A percentile compares a stretch with the other conserved stretches of the same genome.
Conservation (phyloP, 202 grass and related monocot species). For the Eragrostis tef region DNA sequence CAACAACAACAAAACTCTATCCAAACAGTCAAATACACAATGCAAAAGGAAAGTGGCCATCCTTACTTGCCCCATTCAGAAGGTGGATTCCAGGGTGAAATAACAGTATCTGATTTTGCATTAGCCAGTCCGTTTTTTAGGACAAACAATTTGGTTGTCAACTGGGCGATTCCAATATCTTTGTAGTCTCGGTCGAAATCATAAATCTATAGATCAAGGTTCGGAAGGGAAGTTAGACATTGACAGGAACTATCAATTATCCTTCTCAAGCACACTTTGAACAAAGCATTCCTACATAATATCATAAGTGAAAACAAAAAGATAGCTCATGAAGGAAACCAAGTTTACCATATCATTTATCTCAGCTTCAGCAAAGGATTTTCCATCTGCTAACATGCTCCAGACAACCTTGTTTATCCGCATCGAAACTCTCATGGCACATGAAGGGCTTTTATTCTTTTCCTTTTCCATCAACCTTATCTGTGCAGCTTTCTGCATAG, state of each 20-base stretch:
- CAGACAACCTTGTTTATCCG: constrained; percentile 82
- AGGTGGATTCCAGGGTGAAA: constrained; percentile 97
- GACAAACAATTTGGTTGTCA: constrained; percentile 89
- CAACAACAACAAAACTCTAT: background rate
- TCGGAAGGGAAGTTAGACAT: constrained; percentile 35
- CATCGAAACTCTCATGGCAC: constrained; percentile 94
- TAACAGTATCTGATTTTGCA: constrained; percentile 88
- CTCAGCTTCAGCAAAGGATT: constrained; percentile 90
- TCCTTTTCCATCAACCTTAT: constrained; percentile 85
- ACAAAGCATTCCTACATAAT: constrained; percentile 17
- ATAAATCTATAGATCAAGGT: constrained; percentile 69
- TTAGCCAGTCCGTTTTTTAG: constrained; percentile 85
- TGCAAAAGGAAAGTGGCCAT: constrained; percentile 45
- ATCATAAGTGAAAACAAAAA: constrained; percentile 18
- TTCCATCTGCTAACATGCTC: constrained; percentile 97
- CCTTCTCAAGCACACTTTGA: constrained; percentile 36
- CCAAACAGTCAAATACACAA: constrained; percentile 21
- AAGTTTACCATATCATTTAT: constrained; percentile 90
- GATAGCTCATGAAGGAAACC: constrained; percentile 27
- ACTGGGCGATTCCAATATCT: constrained; percentile 86
- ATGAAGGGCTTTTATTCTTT: constrained; percentile 99
- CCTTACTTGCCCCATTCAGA: constrained; percentile 98
- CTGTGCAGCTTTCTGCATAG: constrained; percentile 91
- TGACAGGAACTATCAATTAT: constrained; percentile 17
- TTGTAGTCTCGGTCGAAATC: constrained; percentile 98